Evolutionary conservation across 148 eudicot genomes (phyloP).

Genomic region (Vaccinium corymbosum): DNA sequence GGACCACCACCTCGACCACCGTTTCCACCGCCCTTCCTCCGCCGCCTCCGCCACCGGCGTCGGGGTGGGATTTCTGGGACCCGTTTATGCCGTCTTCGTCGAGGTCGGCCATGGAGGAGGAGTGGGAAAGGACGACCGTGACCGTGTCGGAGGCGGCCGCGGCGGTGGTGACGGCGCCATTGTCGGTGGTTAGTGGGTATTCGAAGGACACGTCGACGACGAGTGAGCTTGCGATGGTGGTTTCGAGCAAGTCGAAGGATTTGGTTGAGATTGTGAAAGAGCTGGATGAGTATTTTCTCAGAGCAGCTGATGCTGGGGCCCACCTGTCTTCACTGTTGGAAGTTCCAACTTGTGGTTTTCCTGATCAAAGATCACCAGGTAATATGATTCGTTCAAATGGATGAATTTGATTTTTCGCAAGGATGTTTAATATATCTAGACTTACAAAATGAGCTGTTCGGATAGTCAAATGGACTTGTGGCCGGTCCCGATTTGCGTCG

Average conservation of each 20-base stretch:
- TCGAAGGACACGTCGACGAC: slow-evolving; percentile 30
- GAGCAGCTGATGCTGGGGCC: slow-evolving; percentile 74
- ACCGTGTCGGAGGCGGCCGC: slow-evolving; percentile 33
- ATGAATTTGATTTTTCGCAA: too few relatives aligned
- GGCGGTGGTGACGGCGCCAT: slow-evolving; percentile 46
- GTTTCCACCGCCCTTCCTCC: slow-evolving; percentile 33
- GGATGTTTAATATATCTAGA: too few relatives aligned
- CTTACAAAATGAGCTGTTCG: too few relatives aligned
- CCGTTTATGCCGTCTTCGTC: slow-evolving; percentile 59
- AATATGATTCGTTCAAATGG: too few relatives aligned
- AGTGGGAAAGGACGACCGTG: slow-evolving; percentile 46
- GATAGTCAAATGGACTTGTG: too few relatives aligned
- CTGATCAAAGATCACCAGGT: slow-evolving; percentile 37
- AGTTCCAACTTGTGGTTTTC: slow-evolving; percentile 36
- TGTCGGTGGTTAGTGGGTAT: slow-evolving; percentile 45
- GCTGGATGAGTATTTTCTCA: slow-evolving; percentile 73
- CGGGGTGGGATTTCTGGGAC: slow-evolving; percentile 95
- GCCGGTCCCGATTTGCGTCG: too few relatives aligned
- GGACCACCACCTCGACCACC: slow-evolving; percentile 29
- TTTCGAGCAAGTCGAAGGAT: slow-evolving; percentile 62
- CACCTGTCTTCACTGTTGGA: slow-evolving; percentile 56
- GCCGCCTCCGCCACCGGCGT: slow-evolving; percentile 33
- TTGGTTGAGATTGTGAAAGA: slow-evolving; percentile 83
- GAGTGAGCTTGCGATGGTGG: slow-evolving; percentile 62
- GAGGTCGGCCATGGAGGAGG: slow-evolving; percentile 50